Evolutionary conservation across 805 yeast species (phyloP).

Genomic region (Teunomyces cretensis): DNA sequence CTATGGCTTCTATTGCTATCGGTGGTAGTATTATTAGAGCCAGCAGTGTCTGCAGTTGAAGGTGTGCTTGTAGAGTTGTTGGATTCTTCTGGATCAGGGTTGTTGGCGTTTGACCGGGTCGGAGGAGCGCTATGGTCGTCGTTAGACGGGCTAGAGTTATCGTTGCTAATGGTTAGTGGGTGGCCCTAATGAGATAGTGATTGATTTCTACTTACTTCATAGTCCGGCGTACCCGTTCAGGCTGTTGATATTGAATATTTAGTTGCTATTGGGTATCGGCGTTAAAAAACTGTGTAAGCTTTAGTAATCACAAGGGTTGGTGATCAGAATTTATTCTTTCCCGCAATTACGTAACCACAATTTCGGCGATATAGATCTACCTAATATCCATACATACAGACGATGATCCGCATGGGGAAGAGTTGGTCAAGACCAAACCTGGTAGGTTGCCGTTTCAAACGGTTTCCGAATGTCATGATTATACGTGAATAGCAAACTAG

Average conservation of each 20-base stretch:
- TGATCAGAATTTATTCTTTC: background rate
- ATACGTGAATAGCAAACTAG: too few species aligned
- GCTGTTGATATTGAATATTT: background rate
- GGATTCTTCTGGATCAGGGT: background rate
- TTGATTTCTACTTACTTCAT: background rate
- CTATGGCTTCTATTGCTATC: slow-evolving; percentile 5
- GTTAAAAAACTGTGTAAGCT: background rate
- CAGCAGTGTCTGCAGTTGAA: background rate
- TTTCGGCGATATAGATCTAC: background rate
- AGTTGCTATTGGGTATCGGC: background rate
- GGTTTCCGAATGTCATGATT: too few species aligned
- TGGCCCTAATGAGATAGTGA: too few species aligned
- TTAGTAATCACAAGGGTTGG: background rate
- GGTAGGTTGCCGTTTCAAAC: too few species aligned
- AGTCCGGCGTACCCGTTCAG: background rate
- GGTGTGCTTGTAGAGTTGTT: background rate
- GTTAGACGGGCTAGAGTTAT: background rate
- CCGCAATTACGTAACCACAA: slow-evolving; percentile 1
- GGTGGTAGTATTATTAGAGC: background rate
- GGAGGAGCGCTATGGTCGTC: background rate
- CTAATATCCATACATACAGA: background rate
- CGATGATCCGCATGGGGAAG: background rate
- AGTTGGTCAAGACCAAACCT: too few species aligned
- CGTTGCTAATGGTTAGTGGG: background rate
- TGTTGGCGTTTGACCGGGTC: background rate